A percentile compares a stretch with the other conserved stretches of the same genome.
phyloP scores from a whole-genome alignment of 352 stramenopile species.

The Phytophthora meadii region DNA sequence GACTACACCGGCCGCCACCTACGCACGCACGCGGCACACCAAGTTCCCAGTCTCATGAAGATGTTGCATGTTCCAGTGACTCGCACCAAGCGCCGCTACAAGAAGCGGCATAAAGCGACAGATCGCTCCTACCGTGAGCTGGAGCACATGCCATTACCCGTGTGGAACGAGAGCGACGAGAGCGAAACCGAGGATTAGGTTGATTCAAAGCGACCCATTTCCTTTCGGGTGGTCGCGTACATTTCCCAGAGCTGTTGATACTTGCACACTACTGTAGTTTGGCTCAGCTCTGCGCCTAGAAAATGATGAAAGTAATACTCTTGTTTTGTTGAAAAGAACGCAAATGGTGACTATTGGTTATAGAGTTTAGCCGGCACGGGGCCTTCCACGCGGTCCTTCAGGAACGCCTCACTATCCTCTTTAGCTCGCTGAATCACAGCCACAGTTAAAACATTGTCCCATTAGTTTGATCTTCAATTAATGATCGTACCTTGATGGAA shows the following conservation, averaged over 20 bases:
- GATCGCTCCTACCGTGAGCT: conserved; percentile 69
- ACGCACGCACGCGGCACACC: conserved; percentile 46
- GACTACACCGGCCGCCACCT: conserved; percentile 46
- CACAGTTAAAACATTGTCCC: not conserved
- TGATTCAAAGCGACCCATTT: conserved; percentile 14
- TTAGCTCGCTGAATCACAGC: conserved; percentile 61
- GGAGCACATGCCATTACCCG: conserved; percentile 65
- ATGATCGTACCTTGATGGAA: conserved; percentile 65
- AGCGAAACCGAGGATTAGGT: conserved; percentile 34
- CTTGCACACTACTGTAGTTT: conserved; percentile 24
- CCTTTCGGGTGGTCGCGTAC: conserved; percentile 7
- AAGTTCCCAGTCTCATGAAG: conserved; percentile 68
- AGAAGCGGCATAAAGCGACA: conserved; percentile 58
- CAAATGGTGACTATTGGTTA: conserved; percentile 46
- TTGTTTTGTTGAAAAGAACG: conserved; percentile 29
- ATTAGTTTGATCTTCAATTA: not conserved
- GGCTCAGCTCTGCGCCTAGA: conserved; percentile 21
- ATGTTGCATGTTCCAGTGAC: conserved; percentile 57
- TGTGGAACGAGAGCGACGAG: conserved; percentile 51
- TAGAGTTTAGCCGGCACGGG: conserved; percentile 72
- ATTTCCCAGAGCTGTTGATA: conserved; percentile 14
- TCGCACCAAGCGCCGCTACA: conserved; percentile 52
- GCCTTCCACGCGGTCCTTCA: conserved; percentile 86
- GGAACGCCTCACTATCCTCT: conserved; percentile 78
- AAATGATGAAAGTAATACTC: conserved; percentile 40